These are phyloP conservation scores for Fusarium protoensiforme DNA, from an alignment of 2,329 filamentous ascomycete genomes.

Conservation along the genomic window DNA sequence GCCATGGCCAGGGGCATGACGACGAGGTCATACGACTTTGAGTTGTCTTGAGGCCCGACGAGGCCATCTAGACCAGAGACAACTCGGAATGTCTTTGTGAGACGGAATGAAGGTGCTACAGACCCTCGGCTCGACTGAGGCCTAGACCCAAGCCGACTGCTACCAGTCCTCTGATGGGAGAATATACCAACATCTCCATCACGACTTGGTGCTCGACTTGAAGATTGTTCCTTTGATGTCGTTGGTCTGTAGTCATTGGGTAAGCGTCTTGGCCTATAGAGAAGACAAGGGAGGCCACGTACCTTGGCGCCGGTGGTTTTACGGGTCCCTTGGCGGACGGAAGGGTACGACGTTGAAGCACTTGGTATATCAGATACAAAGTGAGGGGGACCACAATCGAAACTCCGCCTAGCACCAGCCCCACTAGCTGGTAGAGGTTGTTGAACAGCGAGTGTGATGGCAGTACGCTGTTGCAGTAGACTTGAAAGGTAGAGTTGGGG, in stretches of 20 bases:
- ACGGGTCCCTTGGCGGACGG: background rate
- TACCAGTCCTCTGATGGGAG: background rate
- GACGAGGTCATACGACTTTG: conserved; percentile 13
- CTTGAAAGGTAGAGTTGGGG: background rate
- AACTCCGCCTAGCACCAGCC: background rate
- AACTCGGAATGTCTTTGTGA: background rate
- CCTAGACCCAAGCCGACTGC: background rate
- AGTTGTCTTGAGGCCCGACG: background rate
- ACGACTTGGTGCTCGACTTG: background rate
- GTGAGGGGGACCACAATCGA: background rate
- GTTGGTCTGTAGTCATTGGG: background rate
- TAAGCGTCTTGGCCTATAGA: background rate
- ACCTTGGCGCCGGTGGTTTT: background rate
- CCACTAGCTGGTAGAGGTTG: background rate
- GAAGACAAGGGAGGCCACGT: background rate
- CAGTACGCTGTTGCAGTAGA: background rate
- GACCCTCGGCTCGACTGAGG: background rate
- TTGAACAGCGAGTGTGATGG: background rate
- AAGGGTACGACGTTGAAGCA: background rate
- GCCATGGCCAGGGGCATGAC: conserved; percentile 18
- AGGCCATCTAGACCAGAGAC: background rate
- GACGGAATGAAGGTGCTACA: background rate
- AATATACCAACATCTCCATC: background rate
- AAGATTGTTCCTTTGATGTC: background rate
- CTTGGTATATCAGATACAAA: background rate